Conservation (phyloP, 1,284 basidiomycete species). For the Microbotryum intermedium region DNA sequence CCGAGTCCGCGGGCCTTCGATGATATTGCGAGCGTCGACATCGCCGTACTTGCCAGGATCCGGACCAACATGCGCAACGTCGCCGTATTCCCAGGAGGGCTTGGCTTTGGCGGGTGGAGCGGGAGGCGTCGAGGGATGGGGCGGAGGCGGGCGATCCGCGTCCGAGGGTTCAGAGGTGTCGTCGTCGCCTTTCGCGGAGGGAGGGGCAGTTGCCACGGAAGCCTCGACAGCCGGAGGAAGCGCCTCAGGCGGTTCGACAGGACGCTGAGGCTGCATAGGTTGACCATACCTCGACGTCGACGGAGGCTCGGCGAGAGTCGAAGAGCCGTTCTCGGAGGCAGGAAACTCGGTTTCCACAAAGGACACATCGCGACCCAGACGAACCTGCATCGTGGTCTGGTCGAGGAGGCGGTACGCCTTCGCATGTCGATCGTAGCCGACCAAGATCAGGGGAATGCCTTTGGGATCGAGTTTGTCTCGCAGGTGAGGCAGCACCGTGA, state of each 20-base stretch:
- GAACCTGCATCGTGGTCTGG: not conserved
- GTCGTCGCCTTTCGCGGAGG: not conserved
- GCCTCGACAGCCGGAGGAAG: not conserved
- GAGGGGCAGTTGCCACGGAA: not conserved
- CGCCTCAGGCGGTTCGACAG: not conserved
- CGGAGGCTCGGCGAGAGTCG: not conserved
- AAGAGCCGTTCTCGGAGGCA: too few relatives aligned
- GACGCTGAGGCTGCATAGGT: too few relatives aligned
- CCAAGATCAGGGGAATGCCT: not conserved
- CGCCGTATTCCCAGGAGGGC: too few relatives aligned
- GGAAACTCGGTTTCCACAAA: conserved; percentile 4
- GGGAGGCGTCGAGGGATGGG: too few relatives aligned
- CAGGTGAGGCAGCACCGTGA: conserved; percentile 32
- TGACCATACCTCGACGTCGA: not conserved
- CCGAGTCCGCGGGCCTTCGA: too few relatives aligned
- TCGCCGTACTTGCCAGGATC: too few relatives aligned
- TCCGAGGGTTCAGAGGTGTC: too few relatives aligned
- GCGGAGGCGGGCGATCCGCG: not conserved
- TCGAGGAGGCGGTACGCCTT: conserved; percentile 5
- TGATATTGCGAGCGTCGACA: too few relatives aligned
- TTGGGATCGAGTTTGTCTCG: not conserved
- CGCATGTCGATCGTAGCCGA: not conserved
- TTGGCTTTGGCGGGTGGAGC: not conserved
- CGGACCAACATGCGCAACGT: too few relatives aligned
- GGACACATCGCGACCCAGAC: not conserved